Conservation (phyloP, 805 yeast genomes). For the Peterozyma toletana region DNA sequence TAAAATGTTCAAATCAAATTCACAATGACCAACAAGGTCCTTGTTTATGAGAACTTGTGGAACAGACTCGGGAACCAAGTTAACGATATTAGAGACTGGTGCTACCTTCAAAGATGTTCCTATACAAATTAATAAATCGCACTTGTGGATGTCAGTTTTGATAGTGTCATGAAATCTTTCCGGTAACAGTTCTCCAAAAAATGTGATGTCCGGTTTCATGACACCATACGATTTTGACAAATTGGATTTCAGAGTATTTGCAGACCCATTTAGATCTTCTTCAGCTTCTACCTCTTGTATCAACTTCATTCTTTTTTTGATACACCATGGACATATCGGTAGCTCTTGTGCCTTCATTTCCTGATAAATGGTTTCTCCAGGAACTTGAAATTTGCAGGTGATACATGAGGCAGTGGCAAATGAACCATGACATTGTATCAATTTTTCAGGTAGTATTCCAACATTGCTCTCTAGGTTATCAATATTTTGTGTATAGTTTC, state of each 20-base stretch:
- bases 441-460: slow-evolving; percentile 57
- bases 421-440: slow-evolving; percentile 90
- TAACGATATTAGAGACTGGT: slow-evolving; percentile 86
- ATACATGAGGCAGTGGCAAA: slow-evolving; percentile 83
- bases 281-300: slow-evolving; percentile 19
- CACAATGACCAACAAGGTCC: slow-evolving; percentile 68
- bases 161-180: slow-evolving; percentile 53
- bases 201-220: slow-evolving; percentile 88
- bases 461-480: slow-evolving; percentile 82
- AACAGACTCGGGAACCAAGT: slow-evolving; percentile 57
- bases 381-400: slow-evolving; percentile 60
- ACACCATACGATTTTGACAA: slow-evolving; percentile 57
- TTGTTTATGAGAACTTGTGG: slow-evolving; percentile 79
- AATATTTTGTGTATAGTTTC: slow-evolving; percentile 88
- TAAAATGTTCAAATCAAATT: slow-evolving; percentile 68
- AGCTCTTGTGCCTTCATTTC: slow-evolving; percentile 52
- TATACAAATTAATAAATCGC: slow-evolving; percentile 77
- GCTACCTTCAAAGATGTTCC: slow-evolving; percentile 92
- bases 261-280: slow-evolving; percentile 20
- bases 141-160: slow-evolving; percentile 50
- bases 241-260: slow-evolving; percentile 6
- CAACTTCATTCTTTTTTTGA: slow-evolving; percentile 27
- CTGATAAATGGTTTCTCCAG: slow-evolving; percentile 58
- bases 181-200: slow-evolving; percentile 84
- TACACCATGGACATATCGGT: slow-evolving; percentile 70